phyloP scores from a whole-genome alignment of 768 basidiomycete genomes.

The Trametes maxima region DNA sequence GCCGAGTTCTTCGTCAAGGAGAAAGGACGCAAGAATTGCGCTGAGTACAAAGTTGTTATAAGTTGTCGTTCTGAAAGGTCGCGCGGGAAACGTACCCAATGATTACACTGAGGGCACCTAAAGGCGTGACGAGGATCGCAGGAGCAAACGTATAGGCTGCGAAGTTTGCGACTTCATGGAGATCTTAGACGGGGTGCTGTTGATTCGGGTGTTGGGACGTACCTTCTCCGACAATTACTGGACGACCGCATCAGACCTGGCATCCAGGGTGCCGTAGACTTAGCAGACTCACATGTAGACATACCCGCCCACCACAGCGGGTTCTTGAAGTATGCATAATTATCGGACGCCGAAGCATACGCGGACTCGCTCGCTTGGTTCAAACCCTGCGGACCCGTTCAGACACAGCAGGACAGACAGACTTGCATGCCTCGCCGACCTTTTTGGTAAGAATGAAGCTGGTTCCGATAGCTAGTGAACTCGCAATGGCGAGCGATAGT shows the following conservation, averaged over 20 bases:
- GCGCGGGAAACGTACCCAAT: conserved; percentile 69
- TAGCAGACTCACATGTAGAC: conserved; percentile 71
- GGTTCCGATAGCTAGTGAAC: conserved; percentile 87
- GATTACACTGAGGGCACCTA: conserved; percentile 95
- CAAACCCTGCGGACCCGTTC: conserved; percentile 64
- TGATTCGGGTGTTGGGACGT: conserved; percentile 5
- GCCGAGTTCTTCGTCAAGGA: conserved; percentile 92
- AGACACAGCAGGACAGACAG: background rate
- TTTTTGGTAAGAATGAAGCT: conserved; percentile 99
- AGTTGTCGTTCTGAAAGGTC: background rate
- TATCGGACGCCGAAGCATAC: conserved; percentile 70
- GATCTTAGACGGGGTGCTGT: background rate
- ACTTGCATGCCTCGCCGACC: conserved; percentile 46
- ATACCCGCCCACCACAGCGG: conserved; percentile 99
- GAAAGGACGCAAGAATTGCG: conserved; percentile 90
- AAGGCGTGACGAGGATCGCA: conserved; percentile 95
- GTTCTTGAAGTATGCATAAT: conserved; percentile 83
- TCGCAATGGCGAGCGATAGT: conserved; percentile 81
- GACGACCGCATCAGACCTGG: background rate
- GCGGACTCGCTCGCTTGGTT: conserved; percentile 76
- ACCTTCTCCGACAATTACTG: conserved; percentile 96
- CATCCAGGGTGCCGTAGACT: background rate
- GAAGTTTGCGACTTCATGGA: conserved; percentile 73
- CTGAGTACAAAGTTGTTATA: conserved; percentile 41
- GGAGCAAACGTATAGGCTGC: conserved; percentile 98